These are phyloP conservation scores for Tilletiaria anomala DNA, from an alignment of 1,284 basidiomycete species.

Conservation along the genomic window DNA sequence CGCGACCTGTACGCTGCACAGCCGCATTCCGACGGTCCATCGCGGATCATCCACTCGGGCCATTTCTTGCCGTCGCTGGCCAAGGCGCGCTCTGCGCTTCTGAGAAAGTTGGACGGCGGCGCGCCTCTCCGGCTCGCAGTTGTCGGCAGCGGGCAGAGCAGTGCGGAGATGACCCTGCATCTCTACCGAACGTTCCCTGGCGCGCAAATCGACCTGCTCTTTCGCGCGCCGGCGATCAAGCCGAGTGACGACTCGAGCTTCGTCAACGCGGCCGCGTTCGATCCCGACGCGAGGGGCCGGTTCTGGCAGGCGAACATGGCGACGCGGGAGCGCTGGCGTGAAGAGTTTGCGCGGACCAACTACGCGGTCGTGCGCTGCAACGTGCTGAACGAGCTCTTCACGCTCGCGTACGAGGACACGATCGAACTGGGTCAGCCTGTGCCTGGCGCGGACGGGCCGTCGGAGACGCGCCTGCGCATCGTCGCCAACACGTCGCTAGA, in stretches of 20 bases:
- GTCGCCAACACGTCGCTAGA: conserved; percentile 5
- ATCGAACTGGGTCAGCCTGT: conserved; percentile 23
- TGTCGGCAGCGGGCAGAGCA: conserved; percentile 34
- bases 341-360: conserved; percentile 36
- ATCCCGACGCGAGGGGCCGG: conserved; percentile 30
- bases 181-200: conserved; percentile 29
- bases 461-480: conserved; percentile 12
- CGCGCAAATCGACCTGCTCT: conserved; percentile 30
- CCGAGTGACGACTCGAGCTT: conserved; percentile 37
- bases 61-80: conserved; percentile 27
- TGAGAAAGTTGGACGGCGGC: conserved; percentile 3
- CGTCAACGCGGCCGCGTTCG: conserved; percentile 36
- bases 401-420: conserved; percentile 31
- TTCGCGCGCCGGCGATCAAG: conserved; percentile 31
- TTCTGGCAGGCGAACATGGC: conserved; percentile 26
- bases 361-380: conserved; percentile 34
- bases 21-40: neutral
- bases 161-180: conserved; percentile 33
- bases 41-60: conserved; percentile 28
- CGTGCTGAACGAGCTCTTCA: conserved; percentile 27
- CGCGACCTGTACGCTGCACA: conserved; percentile 11
- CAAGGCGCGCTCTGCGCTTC: conserved; percentile 17
- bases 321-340: conserved; percentile 22
- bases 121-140: conserved; percentile 25
- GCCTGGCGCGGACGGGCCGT: conserved; percentile 11